Conservation (phyloP, 495 filamentous ascomycete species). For the Rhypophila decipiens region DNA sequence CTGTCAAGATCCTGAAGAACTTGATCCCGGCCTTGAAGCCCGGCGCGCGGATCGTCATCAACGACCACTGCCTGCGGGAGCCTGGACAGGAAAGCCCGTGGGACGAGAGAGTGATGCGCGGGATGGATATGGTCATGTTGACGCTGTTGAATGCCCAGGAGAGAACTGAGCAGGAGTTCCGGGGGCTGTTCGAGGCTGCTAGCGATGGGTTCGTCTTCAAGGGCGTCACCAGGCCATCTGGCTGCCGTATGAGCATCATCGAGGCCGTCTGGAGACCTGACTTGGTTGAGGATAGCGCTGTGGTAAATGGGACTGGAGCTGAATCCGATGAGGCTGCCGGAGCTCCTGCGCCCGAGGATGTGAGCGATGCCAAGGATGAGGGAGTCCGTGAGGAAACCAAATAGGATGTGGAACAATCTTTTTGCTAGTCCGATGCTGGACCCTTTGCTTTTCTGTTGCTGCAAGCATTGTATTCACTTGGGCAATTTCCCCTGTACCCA, state of each 20-base stretch:
- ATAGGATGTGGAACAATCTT: too few relatives aligned
- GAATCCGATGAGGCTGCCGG: background rate
- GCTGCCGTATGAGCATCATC: slow-evolving; percentile 44
- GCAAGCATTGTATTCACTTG: too few relatives aligned
- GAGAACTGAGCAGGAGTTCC: slow-evolving; percentile 43
- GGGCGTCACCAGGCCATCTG: slow-evolving; percentile 31
- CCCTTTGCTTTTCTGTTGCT: too few relatives aligned
- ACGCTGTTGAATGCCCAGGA: slow-evolving; percentile 49
- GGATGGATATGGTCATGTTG: slow-evolving; percentile 54
- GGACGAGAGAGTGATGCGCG: slow-evolving; percentile 46
- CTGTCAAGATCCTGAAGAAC: slow-evolving; percentile 44
- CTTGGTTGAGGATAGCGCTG: background rate
- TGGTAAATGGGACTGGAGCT: background rate
- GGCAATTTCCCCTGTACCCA: too few relatives aligned
- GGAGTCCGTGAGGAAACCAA: too few relatives aligned
- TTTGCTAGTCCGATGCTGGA: too few relatives aligned
- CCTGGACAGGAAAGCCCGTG: slow-evolving; percentile 34
- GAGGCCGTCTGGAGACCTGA: slow-evolving; percentile 44
- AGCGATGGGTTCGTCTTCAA: slow-evolving; percentile 38
- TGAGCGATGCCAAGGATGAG: too few relatives aligned
- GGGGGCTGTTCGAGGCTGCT: slow-evolving; percentile 39
- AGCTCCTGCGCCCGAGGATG: background rate
- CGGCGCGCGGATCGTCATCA: slow-evolving; percentile 46
- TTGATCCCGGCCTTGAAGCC: slow-evolving; percentile 51
- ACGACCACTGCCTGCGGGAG: slow-evolving; percentile 46